A percentile compares a stretch with the other conserved stretches of the same genome.
These are phyloP conservation scores for Thelephora aurantiotincta DNA, from an alignment of 768 basidiomycete species.

Conservation along the genomic window DNA sequence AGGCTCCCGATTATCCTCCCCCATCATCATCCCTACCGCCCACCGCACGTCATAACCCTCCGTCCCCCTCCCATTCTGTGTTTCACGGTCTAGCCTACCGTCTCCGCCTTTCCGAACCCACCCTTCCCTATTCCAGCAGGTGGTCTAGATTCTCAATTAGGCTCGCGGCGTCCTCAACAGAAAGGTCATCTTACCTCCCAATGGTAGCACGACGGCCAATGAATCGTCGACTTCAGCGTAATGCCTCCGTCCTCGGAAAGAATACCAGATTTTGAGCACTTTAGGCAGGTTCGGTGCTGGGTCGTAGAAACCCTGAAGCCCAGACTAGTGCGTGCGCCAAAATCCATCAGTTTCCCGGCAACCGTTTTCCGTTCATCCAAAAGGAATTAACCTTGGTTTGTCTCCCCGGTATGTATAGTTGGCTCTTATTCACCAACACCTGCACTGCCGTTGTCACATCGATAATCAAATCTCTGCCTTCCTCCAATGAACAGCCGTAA, in stretches of 20 bases:
- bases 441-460: constrained; percentile 78
- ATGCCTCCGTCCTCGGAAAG: constrained; percentile 61
- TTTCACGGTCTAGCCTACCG: no score
- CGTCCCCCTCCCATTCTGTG: no score
- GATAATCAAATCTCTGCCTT: constrained; percentile 38
- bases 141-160: background rate
- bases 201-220: constrained; percentile 54
- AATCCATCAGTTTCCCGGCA: background rate
- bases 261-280: constrained; percentile 56
- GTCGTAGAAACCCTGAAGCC: constrained; percentile 82
- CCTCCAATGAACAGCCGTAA: constrained; percentile 44
- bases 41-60: no score
- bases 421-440: constrained; percentile 65
- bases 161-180: no score
- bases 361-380: constrained; percentile 1
- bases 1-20: no score
- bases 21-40: no score
- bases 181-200: constrained; percentile 40
- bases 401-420: constrained; percentile 64
- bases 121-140: background rate
- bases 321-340: constrained; percentile 26
- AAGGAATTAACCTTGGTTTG: constrained; percentile 48
- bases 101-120: no score
- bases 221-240: constrained; percentile 67
- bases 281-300: constrained; percentile 65